These are phyloP conservation scores for Mantamonas sphyraenae DNA, from an alignment of 78 protist genomes.

Conservation along the genomic window DNA sequence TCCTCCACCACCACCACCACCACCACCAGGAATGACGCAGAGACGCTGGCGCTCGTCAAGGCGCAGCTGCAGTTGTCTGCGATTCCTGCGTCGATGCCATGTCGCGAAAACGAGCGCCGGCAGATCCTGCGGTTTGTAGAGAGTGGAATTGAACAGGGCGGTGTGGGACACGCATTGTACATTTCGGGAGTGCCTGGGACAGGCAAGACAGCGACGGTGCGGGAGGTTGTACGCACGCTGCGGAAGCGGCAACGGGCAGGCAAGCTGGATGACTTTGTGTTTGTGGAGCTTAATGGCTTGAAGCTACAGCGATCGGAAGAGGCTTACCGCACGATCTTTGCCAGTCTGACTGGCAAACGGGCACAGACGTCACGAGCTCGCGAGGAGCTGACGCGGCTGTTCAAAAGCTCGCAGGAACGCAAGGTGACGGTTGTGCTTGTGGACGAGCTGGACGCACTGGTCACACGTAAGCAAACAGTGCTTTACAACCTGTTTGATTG, in stretches of 20 bases:
- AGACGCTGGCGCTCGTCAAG: no score
- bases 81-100: neutral
- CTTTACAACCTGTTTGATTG: constrained; percentile 69
- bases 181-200: constrained; percentile 74
- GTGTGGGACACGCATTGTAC: neutral
- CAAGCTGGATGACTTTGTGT: constrained; percentile 8
- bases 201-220: constrained; percentile 71
- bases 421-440: constrained; percentile 32
- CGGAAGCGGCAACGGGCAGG: neutral
- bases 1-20: no score
- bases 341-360: no score
- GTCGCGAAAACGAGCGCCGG: constrained; percentile 5
- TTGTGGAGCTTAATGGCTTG: constrained; percentile 36
- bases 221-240: constrained; percentile 37
- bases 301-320: constrained; percentile 11
- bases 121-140: neutral
- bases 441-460: constrained; percentile 61
- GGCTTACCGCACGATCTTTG: no score
- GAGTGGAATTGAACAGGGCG: neutral
- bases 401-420: no score
- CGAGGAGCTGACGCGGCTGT: no score
- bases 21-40: no score
- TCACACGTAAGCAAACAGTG: constrained; percentile 49
- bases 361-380: no score
- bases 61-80: neutral